Evolutionary conservation across 2,329 filamentous ascomycete species (phyloP).

Genomic region (Exophiala xenobiotica): DNA sequence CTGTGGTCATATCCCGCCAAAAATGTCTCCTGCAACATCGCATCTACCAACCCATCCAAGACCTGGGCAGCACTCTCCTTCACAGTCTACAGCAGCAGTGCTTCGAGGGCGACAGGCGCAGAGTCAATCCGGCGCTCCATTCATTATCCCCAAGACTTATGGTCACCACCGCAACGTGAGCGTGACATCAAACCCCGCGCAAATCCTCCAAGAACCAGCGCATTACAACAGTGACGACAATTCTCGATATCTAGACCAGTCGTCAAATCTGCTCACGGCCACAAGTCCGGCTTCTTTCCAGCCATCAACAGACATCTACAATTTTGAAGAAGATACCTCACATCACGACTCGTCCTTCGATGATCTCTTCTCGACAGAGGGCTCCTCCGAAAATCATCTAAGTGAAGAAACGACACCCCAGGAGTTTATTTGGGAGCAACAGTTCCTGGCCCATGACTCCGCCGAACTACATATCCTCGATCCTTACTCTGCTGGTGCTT

Average conservation of each 20-base stretch:
- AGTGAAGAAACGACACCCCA: constrained; percentile 30
- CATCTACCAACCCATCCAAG: constrained; percentile 3
- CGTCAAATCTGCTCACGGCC: constrained; percentile 2
- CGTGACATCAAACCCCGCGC: constrained; percentile 26
- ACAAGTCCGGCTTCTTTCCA: constrained; percentile 12
- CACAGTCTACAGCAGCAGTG: constrained; percentile 1
- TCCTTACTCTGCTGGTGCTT: constrained; percentile 4
- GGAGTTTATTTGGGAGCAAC: constrained; percentile 26
- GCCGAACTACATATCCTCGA: constrained; percentile 19
- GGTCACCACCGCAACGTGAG: constrained; percentile 15
- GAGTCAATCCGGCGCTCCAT: neutral
- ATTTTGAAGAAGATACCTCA: constrained; percentile 19
- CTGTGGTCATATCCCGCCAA: constrained; percentile 3
- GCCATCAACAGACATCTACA: constrained; percentile 6
- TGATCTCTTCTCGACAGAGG: constrained; percentile 26
- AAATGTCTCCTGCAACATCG: constrained; percentile 17
- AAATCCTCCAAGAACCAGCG: constrained; percentile 1
- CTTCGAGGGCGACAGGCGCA: constrained; percentile 5
- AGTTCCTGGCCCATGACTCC: constrained; percentile 19
- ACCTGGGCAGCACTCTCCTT: constrained; percentile 12
- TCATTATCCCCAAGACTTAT: constrained; percentile 2
- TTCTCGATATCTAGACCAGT: constrained; percentile 1
- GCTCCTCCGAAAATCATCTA: constrained; percentile 25
- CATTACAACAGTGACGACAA: constrained; percentile 5
- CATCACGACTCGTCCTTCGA: constrained; percentile 24